Evolutionary conservation across 352 stramenopile genomes (phyloP).

Genomic region (Blastocystis sp.): DNA sequence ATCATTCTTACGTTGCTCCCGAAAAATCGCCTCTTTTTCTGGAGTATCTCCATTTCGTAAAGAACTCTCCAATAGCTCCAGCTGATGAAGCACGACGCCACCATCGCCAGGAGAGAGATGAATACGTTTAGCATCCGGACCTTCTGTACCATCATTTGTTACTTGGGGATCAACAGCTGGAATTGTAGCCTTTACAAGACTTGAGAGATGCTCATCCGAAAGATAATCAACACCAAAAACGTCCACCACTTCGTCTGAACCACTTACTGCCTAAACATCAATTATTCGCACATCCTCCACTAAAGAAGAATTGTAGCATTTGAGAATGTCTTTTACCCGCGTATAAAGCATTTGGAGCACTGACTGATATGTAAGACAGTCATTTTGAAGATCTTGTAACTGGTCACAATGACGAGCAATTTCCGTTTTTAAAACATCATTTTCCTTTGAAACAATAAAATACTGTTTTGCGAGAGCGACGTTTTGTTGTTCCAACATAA

Average conservation of each 20-base stretch:
- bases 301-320: not conserved
- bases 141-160: not conserved
- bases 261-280: not conserved
- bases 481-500: slow-evolving; percentile 58
- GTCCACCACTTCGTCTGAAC: not conserved
- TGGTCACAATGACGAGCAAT: not conserved
- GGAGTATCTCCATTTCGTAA: not conserved
- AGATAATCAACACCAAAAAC: not conserved
- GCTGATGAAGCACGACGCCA: not conserved
- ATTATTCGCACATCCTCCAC: not conserved
- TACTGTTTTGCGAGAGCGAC: slow-evolving; percentile 44
- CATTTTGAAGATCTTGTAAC: not conserved
- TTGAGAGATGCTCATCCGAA: not conserved
- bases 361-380: slow-evolving; percentile 13
- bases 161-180: not conserved
- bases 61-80: not conserved
- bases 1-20: not conserved
- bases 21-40: not conserved
- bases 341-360: slow-evolving; percentile 50
- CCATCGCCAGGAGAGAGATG: not conserved
- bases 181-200: not conserved
- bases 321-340: not conserved
- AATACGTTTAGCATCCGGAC: not conserved
- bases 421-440: not conserved
- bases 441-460: slow-evolving; percentile 9